Percentiles rank a stretch among this genome's conserved stretches.
These are phyloP conservation scores for Fusarium sp. DNA, from an alignment of 2,329 filamentous ascomycete genomes.

Conservation along the genomic window DNA sequence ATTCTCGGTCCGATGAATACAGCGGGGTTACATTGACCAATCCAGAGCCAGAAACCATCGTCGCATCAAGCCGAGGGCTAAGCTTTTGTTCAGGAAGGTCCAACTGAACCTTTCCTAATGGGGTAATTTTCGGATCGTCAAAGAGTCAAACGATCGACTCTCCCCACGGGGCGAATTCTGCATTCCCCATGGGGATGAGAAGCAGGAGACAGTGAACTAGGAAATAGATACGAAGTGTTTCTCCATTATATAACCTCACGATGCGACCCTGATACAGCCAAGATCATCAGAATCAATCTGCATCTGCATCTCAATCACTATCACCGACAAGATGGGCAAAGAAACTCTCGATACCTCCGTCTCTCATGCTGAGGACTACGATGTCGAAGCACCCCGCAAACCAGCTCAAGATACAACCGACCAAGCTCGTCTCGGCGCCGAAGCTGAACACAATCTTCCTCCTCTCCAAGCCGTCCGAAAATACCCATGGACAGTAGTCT, in stretches of 20 bases:
- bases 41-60: background rate
- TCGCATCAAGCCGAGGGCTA: constrained; percentile 4
- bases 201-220: constrained; percentile 14
- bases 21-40: constrained; percentile 4
- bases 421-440: constrained; percentile 27
- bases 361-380: constrained; percentile 21
- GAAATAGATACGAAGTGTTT: background rate
- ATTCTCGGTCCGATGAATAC: constrained; percentile 23
- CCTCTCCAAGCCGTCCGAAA: constrained; percentile 45
- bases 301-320: background rate
- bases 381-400: constrained; percentile 15
- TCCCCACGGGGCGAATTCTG: constrained; percentile 5
- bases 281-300: constrained; percentile 4
- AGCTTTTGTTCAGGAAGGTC: background rate
- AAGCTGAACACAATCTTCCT: constrained; percentile 45
- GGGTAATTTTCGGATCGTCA: constrained; percentile 36
- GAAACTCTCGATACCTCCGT: constrained; percentile 15
- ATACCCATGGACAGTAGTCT: constrained; percentile 54
- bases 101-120: constrained; percentile 18
- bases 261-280: constrained; percentile 3
- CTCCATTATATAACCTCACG: constrained; percentile 31
- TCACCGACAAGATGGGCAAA: constrained; percentile 11
- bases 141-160: background rate
- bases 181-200: constrained; percentile 3
- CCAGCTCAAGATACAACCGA: constrained; percentile 18